A percentile compares a stretch with the other conserved stretches of the same genome.
Conservation (phyloP, 2,329 filamentous ascomycete species). For the Myriosclerotinia duriaeana region DNA sequence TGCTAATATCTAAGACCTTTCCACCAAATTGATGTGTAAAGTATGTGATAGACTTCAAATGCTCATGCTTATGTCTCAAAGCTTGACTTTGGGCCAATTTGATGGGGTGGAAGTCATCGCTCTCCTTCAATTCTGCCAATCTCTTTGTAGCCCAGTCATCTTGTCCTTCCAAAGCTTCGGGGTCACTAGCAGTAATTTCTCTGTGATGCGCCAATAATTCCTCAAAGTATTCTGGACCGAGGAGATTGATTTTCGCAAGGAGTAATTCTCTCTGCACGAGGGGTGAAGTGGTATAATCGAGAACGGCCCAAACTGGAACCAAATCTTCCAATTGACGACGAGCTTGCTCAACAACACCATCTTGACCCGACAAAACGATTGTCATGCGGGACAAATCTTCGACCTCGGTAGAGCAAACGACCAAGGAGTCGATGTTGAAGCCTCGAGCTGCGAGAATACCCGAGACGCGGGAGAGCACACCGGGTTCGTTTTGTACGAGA, state of each 20-base stretch:
- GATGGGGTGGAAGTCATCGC: constrained; percentile 80
- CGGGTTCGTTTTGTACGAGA: constrained; percentile 97
- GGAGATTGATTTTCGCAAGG: constrained; percentile 92
- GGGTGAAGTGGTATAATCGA: constrained; percentile 91
- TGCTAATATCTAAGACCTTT: constrained; percentile 97
- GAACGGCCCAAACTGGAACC: constrained; percentile 95
- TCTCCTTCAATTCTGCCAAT: constrained; percentile 31
- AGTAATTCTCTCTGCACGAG: constrained; percentile 95
- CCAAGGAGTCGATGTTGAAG: constrained; percentile 98
- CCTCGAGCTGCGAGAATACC: constrained; percentile 93
- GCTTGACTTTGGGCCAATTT: constrained; percentile 84
- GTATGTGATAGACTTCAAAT: constrained; percentile 93
- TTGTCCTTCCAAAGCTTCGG: constrained; percentile 40
- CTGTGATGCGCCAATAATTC: constrained; percentile 93
- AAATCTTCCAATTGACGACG: constrained; percentile 92
- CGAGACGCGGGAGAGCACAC: constrained; percentile 92
- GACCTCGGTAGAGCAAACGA: constrained; percentile 97
- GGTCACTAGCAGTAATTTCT: constrained; percentile 66
- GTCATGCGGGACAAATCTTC: constrained; percentile 98
- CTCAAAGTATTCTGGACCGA: constrained; percentile 97
- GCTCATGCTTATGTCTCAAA: constrained; percentile 93
- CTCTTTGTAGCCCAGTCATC: constrained; percentile 44
- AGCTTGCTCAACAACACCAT: constrained; percentile 96
- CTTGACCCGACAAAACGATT: constrained; percentile 93
- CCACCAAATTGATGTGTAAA: constrained; percentile 96